Conservation (phyloP, 495 filamentous ascomycete genomes). For the Massariosphaeria phaeospora region DNA sequence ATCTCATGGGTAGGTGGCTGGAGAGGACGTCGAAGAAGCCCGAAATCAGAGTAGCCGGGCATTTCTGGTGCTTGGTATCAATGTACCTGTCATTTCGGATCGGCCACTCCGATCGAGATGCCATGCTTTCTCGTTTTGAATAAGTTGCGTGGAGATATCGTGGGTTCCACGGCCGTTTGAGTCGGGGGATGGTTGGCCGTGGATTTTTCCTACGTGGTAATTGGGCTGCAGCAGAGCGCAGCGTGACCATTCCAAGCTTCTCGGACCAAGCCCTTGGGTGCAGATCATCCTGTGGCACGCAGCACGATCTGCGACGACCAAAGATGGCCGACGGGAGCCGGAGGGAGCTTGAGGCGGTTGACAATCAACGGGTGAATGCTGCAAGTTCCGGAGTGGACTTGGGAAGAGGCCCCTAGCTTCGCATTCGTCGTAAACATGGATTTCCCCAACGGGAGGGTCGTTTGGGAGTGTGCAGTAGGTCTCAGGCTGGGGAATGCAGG, state of each 20-base stretch:
- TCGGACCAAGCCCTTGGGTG: constrained; percentile 14
- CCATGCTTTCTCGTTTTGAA: not conserved
- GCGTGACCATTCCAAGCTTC: constrained; percentile 13
- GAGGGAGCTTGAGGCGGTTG: not conserved
- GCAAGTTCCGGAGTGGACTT: not conserved
- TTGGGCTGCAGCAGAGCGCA: constrained; percentile 18
- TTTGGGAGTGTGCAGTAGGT: not conserved
- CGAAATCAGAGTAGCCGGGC: not conserved
- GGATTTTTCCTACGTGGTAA: constrained; percentile 6
- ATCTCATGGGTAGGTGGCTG: not conserved
- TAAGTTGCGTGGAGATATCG: constrained; percentile 2
- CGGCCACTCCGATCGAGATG: constrained; percentile 2
- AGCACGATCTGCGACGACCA: not conserved
- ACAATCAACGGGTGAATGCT: not conserved
- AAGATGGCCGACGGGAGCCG: not conserved
- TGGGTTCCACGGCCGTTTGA: not conserved
- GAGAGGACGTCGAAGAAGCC: not conserved
- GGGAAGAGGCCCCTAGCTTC: not conserved
- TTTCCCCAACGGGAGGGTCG: not conserved
- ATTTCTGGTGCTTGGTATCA: not conserved
- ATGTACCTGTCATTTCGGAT: constrained; percentile 13
- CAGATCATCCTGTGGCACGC: constrained; percentile 10
- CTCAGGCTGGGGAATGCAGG: constrained; percentile 1
- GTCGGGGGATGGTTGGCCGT: not conserved
- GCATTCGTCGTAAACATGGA: too few species aligned